Conservation (phyloP, 108 stramenopile genomes). For the Skeletonema costatum region DNA sequence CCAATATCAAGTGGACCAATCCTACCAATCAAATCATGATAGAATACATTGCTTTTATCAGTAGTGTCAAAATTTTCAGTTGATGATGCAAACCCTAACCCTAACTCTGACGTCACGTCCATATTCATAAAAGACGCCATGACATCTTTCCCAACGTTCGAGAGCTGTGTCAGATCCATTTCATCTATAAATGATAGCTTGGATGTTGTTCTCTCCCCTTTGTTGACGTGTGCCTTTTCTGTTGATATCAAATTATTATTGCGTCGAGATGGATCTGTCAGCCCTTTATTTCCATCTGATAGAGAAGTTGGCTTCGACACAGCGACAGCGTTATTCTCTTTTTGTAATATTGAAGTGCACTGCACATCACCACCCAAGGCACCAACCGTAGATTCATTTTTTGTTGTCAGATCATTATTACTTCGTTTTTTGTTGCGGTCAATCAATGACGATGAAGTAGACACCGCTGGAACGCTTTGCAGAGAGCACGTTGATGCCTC, state of each 20-base stretch:
- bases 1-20: slow-evolving; percentile 11
- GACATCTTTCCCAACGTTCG: neutral
- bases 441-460: neutral
- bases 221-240: neutral
- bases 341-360: neutral
- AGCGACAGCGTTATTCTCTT: neutral
- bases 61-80: neutral
- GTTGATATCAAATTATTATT: too few relatives aligned
- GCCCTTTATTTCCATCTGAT: neutral
- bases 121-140: neutral
- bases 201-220: neutral
- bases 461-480: neutral
- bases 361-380: neutral
- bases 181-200: neutral
- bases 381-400: neutral
- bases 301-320: neutral
- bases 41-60: neutral
- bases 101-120: neutral
- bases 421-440: neutral
- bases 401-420: neutral
- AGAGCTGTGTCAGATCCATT: neutral
- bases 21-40: slow-evolving; percentile 18
- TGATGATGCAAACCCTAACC: neutral
- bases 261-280: neutral
- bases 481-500: neutral